phyloP scores from a whole-genome alignment of 768 basidiomycete species.

The Mrakia hoshinonis region DNA sequence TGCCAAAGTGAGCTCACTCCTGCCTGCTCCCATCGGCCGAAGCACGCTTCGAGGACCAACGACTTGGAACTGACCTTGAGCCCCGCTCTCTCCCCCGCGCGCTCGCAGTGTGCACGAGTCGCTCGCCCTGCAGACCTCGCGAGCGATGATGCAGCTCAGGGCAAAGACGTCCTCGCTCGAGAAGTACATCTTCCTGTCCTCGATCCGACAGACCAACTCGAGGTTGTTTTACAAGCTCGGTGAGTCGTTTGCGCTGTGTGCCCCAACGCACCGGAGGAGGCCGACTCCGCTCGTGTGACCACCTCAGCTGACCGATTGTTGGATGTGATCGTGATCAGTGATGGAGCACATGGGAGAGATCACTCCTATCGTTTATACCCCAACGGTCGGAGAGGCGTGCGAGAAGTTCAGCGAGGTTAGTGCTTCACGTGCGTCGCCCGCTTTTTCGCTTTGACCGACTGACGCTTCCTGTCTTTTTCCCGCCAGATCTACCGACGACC shows the following conservation, averaged over 20 bases:
- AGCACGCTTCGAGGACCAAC: not conserved
- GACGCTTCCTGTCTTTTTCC: not conserved
- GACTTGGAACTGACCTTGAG: not conserved
- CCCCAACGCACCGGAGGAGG: not conserved
- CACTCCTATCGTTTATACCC: slow-evolving; percentile 79
- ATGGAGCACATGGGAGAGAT: slow-evolving; percentile 43
- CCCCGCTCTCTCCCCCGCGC: not conserved
- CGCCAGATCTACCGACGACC: slow-evolving; percentile 45
- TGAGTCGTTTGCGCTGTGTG: slow-evolving; percentile 47
- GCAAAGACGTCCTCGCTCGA: slow-evolving; percentile 41
- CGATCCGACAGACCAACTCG: slow-evolving; percentile 63
- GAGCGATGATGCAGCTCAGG: slow-evolving; percentile 23
- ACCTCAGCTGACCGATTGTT: slow-evolving; percentile 21
- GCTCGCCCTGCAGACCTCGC: not conserved
- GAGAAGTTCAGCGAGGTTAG: slow-evolving; percentile 65
- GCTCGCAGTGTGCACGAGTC: slow-evolving; percentile 16
- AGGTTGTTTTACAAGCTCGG: slow-evolving; percentile 71
- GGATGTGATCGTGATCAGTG: not conserved
- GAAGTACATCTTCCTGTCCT: slow-evolving; percentile 75
- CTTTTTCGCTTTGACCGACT: not conserved
- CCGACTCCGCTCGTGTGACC: not conserved
- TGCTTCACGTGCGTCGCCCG: not conserved
- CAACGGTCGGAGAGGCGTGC: slow-evolving; percentile 85
- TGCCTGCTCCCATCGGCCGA: not conserved
- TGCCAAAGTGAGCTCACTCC: slow-evolving; percentile 14